phyloP scores from a whole-genome alignment of 805 yeast genomes.

The Yarrowia keelungensis region DNA sequence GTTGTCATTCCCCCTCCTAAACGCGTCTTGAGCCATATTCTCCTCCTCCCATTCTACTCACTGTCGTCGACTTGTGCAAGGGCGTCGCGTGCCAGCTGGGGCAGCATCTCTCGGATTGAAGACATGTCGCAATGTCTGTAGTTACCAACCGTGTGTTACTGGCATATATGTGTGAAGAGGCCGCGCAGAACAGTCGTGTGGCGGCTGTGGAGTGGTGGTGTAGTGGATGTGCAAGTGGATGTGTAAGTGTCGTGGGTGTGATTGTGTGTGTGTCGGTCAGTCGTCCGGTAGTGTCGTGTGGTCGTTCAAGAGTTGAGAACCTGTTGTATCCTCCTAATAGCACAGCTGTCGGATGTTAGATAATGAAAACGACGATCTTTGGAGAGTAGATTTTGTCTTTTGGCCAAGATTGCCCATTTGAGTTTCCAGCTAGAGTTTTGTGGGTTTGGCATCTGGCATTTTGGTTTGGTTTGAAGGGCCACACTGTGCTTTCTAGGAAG shows the following conservation, averaged over 20 bases:
- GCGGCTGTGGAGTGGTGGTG: neutral
- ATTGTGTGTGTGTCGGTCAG: neutral
- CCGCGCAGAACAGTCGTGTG: conserved; percentile 31
- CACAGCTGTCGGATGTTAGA: neutral
- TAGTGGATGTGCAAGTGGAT: neutral
- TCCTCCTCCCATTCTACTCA: neutral
- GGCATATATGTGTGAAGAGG: conserved; percentile 35
- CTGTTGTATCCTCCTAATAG: too few species aligned
- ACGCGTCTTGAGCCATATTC: neutral
- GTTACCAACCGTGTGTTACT: conserved; percentile 4
- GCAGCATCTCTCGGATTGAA: conserved; percentile 33
- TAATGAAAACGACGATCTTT: conserved; percentile 25
- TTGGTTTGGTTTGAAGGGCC: conserved; percentile 17
- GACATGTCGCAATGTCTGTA: conserved; percentile 33
- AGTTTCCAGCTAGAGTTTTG: conserved; percentile 24
- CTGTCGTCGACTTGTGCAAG: conserved; percentile 29
- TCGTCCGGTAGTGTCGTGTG: too few species aligned
- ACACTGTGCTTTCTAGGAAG: neutral
- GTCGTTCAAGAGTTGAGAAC: too few species aligned
- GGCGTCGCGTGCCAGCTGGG: conserved; percentile 36
- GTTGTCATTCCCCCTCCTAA: too few species aligned
- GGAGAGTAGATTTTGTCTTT: conserved; percentile 26
- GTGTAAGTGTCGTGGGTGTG: too few species aligned
- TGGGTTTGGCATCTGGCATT: conserved; percentile 1
- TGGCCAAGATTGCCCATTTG: conserved; percentile 37